These are phyloP conservation scores for Artemisia argyi DNA, from an alignment of 129 eudicot species.

Conservation along the genomic window DNA sequence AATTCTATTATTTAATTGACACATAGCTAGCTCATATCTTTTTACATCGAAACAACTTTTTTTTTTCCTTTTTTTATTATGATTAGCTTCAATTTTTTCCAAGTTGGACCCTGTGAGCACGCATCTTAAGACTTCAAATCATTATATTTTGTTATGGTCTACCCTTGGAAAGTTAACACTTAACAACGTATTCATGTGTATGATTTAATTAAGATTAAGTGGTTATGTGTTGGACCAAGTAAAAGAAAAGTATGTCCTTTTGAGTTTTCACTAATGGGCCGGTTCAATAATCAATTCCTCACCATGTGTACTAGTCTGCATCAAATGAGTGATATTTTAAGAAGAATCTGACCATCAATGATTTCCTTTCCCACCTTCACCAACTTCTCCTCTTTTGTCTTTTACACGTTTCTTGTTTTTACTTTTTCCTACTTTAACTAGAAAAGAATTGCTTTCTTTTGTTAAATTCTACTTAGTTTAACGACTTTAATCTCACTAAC, in stretches of 20 bases:
- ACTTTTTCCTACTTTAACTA: too few species aligned
- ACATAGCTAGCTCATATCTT: background rate
- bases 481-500: too few species aligned
- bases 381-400: background rate
- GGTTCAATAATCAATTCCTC: background rate
- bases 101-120: constrained; percentile 11
- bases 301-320: constrained; percentile 14
- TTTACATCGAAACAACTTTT: background rate
- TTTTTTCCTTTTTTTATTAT: background rate
- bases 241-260: background rate
- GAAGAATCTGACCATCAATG: background rate
- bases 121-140: constrained; percentile 5
- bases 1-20: background rate
- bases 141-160: background rate
- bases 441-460: too few species aligned
- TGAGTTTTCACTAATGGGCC: background rate
- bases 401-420: background rate
- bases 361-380: constrained; percentile 9
- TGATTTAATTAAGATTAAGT: background rate
- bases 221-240: constrained; percentile 10
- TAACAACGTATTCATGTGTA: constrained; percentile 1
- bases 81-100: background rate
- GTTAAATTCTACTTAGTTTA: too few species aligned
- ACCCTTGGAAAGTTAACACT: background rate
- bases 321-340: background rate